These are phyloP conservation scores for Camelina laxa DNA, from an alignment of 345 rosid genomes.

Conservation along the genomic window DNA sequence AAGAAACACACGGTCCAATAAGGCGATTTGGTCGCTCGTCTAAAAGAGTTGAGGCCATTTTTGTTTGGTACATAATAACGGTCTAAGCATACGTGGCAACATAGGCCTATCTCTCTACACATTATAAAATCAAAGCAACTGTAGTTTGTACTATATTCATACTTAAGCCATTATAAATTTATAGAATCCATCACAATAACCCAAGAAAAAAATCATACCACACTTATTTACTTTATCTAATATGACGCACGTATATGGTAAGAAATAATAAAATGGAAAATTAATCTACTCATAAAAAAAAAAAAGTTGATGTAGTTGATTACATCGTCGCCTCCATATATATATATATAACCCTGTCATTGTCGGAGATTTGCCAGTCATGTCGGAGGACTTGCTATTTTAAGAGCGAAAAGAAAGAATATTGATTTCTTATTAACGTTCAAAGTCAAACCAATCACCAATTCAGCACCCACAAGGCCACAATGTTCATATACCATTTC, in stretches of 20 bases:
- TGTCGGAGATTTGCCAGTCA: constrained; percentile 27
- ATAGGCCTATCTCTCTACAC: constrained; percentile 31
- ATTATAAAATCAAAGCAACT: background rate
- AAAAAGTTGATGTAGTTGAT: background rate
- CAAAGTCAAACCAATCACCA: constrained; percentile 29
- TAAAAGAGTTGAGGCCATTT: constrained; percentile 17
- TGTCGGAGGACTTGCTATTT: constrained; percentile 28
- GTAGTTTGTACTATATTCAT: background rate
- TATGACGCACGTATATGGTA: background rate
- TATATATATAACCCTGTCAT: constrained; percentile 15
- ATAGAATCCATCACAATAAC: background rate
- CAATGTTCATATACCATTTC: background rate
- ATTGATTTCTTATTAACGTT: constrained; percentile 8
- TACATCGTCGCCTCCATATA: background rate
- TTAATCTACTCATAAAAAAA: background rate
- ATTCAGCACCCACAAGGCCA: constrained; percentile 9
- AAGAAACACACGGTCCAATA: constrained; percentile 28
- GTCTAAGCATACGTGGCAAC: constrained; percentile 26
- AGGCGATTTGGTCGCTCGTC: constrained; percentile 37
- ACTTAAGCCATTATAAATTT: background rate
- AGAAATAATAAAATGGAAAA: background rate
- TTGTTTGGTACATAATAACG: constrained; percentile 3
- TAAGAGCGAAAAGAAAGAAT: background rate
- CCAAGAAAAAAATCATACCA: background rate
- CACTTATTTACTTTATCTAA: background rate